These are phyloP conservation scores for Sicyos edulis DNA, from an alignment of 306 rosid genomes.

Conservation along the genomic window DNA sequence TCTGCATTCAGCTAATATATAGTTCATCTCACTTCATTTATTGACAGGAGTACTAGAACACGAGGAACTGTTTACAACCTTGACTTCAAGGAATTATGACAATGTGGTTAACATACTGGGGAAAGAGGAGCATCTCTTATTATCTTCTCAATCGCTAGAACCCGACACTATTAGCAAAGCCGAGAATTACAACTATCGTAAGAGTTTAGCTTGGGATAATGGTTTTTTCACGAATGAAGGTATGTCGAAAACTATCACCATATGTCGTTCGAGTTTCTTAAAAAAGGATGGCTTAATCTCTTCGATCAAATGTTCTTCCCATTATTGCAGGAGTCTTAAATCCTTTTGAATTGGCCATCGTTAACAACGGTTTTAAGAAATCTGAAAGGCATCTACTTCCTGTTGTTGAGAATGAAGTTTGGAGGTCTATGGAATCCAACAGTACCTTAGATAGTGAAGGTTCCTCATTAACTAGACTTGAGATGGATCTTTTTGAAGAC, in stretches of 20 bases:
- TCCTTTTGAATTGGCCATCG: slow-evolving; percentile 44
- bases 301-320: neutral
- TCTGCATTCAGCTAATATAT: neutral
- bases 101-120: slow-evolving; percentile 27
- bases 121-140: slow-evolving; percentile 29
- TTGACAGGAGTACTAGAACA: slow-evolving; percentile 54
- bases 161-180: slow-evolving; percentile 23
- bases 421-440: slow-evolving; percentile 39
- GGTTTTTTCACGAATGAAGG: slow-evolving; percentile 59
- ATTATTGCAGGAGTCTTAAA: slow-evolving; percentile 46
- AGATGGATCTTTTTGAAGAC: slow-evolving; percentile 47
- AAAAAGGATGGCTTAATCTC: slow-evolving; percentile 3
- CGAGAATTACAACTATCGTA: slow-evolving; percentile 28
- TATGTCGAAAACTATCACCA: slow-evolving; percentile 4
- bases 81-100: slow-evolving; percentile 20
- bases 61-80: slow-evolving; percentile 44
- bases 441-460: slow-evolving; percentile 27
- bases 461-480: slow-evolving; percentile 45
- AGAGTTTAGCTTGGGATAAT: slow-evolving; percentile 64
- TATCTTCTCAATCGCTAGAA: slow-evolving; percentile 32
- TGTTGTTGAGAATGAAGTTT: slow-evolving; percentile 30
- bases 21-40: neutral
- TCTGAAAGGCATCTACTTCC: slow-evolving; percentile 26
- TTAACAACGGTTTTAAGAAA: slow-evolving; percentile 43
- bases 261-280: neutral